A percentile compares a stretch with the other conserved stretches of the same genome.
Evolutionary conservation across 225 moss, liverwort and hornwort genomes (phyloP).

Genomic region (Climacium dendroides): DNA sequence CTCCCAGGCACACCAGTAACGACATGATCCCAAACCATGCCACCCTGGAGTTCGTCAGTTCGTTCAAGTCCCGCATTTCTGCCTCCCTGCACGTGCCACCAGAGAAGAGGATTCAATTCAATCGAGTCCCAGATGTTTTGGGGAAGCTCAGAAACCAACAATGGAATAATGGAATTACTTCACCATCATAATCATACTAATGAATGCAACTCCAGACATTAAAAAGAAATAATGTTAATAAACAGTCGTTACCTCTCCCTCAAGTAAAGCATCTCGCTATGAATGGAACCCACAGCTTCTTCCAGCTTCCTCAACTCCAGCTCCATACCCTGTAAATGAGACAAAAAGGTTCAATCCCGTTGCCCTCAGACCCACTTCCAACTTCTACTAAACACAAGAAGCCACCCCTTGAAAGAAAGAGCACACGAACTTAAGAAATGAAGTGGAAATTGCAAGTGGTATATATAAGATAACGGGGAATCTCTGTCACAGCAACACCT

Average conservation of each 20-base stretch:
- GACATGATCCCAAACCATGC: constrained; percentile 98
- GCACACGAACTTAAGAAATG: neutral
- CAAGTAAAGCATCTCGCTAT: constrained; percentile 76
- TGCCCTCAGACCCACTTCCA: neutral
- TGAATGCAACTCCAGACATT: neutral
- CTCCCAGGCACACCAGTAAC: constrained; percentile 68
- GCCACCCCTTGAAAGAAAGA: neutral
- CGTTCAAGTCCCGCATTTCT: constrained; percentile 90
- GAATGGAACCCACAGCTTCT: constrained; percentile 69
- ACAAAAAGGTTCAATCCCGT: neutral
- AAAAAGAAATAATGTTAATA: neutral
- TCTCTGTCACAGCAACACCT: neutral
- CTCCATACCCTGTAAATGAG: constrained; percentile 57
- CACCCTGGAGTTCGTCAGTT: constrained; percentile 77
- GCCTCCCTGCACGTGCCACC: constrained; percentile 53
- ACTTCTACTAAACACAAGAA: neutral
- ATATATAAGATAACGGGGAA: neutral
- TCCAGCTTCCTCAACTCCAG: constrained; percentile 86
- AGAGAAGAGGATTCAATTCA: neutral
- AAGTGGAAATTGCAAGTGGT: neutral
- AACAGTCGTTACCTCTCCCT: constrained; percentile 53
- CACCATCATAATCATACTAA: neutral
- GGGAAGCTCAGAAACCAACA: neutral
- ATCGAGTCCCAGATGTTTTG: neutral
- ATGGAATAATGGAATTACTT: neutral